Conservation (phyloP, 2,329 filamentous ascomycete genomes). For the Fonsecaea erecta region DNA sequence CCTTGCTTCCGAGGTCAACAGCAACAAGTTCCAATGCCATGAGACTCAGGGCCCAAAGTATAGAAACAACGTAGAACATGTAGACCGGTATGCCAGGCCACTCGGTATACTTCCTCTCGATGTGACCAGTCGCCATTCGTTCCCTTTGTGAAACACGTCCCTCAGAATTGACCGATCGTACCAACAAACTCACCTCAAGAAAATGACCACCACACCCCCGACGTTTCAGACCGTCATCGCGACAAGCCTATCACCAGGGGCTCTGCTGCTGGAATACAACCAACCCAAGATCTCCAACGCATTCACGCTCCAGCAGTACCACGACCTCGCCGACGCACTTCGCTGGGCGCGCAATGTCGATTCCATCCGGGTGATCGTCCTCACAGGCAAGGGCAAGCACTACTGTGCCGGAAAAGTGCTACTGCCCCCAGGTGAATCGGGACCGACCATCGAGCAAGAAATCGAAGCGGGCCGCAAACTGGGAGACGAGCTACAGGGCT, state of each 20-base stretch:
- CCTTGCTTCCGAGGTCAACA: constrained; percentile 2
- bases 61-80: not conserved
- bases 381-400: not conserved
- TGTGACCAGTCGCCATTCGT: not conserved
- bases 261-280: not conserved
- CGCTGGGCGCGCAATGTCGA: not conserved
- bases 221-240: not conserved
- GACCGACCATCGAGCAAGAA: constrained; percentile 1
- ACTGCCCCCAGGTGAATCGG: not conserved
- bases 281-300: constrained; percentile 1
- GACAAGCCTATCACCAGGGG: not conserved
- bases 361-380: not conserved
- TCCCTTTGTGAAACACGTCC: not conserved
- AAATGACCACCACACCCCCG: not conserved
- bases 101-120: not conserved
- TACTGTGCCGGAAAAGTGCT: not conserved
- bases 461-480: not conserved
- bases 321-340: not conserved
- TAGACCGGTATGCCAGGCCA: not conserved
- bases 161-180: not conserved
- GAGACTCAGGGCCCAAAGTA: not conserved
- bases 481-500: not conserved
- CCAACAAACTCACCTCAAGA: not conserved
- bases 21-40: not conserved
- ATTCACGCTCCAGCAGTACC: not conserved